A percentile compares a stretch with the other conserved stretches of the same genome.
These are phyloP conservation scores for Erigeron philadelphicus DNA, from an alignment of 140 eudicot genomes.

Conservation along the genomic window DNA sequence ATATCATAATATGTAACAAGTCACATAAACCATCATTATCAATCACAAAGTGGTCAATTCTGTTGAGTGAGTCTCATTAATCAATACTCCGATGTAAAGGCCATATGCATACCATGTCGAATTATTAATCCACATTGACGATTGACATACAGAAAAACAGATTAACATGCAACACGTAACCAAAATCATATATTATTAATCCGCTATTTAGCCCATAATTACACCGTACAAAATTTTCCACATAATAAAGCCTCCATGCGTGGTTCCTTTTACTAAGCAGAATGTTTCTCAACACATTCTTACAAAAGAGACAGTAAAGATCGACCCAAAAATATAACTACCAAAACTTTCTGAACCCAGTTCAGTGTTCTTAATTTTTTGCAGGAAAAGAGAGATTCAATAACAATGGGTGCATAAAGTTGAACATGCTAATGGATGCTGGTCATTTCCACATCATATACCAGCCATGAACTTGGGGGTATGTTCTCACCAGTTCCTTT, in stretches of 20 bases:
- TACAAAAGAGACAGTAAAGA: background rate
- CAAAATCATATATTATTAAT: too few species aligned
- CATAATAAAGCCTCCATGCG: background rate
- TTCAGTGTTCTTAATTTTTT: background rate
- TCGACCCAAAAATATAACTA: conserved; percentile 17
- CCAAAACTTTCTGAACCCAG: conserved; percentile 22
- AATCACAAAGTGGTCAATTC: too few species aligned
- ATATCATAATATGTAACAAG: too few species aligned
- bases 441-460: conserved; percentile 61
- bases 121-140: too few species aligned
- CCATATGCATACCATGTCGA: too few species aligned
- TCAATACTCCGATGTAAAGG: too few species aligned
- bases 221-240: background rate
- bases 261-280: background rate
- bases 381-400: background rate
- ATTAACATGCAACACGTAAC: too few species aligned
- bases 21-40: too few species aligned
- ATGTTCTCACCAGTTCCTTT: conserved; percentile 48
- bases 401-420: background rate
- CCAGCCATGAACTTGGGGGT: conserved; percentile 87
- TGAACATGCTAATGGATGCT: conserved; percentile 33
- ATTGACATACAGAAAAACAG: too few species aligned
- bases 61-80: too few species aligned
- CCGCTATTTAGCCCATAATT: background rate
- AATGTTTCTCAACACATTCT: conserved; percentile 11